Evolutionary conservation across 768 basidiomycete genomes (phyloP), one percentile per base, ranked within the genome.

Genomic region (Leucosporidium scottii): DNA sequence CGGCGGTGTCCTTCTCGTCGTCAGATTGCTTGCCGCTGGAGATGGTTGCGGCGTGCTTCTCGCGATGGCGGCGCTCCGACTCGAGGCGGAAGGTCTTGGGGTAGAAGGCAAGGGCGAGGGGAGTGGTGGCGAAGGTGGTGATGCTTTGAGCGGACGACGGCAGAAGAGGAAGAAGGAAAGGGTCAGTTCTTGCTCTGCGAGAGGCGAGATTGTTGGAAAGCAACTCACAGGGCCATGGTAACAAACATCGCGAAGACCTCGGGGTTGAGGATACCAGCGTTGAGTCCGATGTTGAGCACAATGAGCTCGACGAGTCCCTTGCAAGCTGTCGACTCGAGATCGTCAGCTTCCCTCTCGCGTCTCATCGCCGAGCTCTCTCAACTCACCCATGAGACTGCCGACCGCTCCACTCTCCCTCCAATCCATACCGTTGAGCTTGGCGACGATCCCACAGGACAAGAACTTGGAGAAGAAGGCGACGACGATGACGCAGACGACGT

Each of bases 401-500:
- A 93, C 87, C 4, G 92, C 90, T 31, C 85, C 85, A 4, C 86
- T 81, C 78, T 93, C 91, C 31, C 92, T 82, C 79, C 81, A 82
- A 54, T 82, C 85, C 80, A 89, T 92, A 0, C 87, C 87, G 59
- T 80, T 80, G 4, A 79, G 62, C 71, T 81, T 83, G 12, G 91
- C 90, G 2, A 85, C 81, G 8, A 76, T 74, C 5, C 82, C 84
- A 74, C 89, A 92, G 1, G 86, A 82, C 20, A 84, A 49, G 77
- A 93, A 93, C 78, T 96, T 96, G 68, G 87, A 84, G 30, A 81
- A 74, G 77, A 92, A 96, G 0, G 89, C 87, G 57, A 91, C 83
- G 17, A 86, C 76, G 67, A 85, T 86, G 66, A 91, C 85, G 61
- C 89, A 77, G 73, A 93, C 78, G 21, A 84, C 85, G 76, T 87